A percentile compares a stretch with the other conserved stretches of the same genome.
phyloP scores from a whole-genome alignment of 257 asterid species.

The Gentiana dahurica region DNA sequence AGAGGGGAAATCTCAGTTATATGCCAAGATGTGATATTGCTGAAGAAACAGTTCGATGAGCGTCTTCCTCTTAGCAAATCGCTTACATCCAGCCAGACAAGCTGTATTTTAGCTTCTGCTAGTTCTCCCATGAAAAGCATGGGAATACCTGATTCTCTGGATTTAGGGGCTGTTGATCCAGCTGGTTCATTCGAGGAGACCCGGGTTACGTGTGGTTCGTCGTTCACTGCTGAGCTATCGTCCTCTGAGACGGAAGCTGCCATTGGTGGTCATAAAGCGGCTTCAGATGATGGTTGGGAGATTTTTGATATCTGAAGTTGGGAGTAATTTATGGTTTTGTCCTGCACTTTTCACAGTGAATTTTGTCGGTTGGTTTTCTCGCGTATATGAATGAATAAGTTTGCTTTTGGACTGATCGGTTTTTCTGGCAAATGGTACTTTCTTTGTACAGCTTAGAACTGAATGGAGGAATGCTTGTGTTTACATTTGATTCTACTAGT shows the following conservation, averaged over 20 bases:
- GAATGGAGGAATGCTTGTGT: too few relatives aligned
- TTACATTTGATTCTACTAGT: too few relatives aligned
- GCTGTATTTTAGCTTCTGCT: slow-evolving; percentile 53
- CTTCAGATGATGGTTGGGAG: slow-evolving; percentile 62
- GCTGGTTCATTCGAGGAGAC: slow-evolving; percentile 6
- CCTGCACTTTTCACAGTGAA: too few relatives aligned
- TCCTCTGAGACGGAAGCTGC: slow-evolving; percentile 13
- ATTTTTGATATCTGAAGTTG: slow-evolving; percentile 18
- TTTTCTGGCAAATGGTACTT: too few relatives aligned
- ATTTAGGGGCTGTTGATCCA: slow-evolving; percentile 13
- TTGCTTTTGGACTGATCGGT: neutral
- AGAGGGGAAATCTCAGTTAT: slow-evolving; percentile 89
- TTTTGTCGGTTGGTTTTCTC: too few relatives aligned
- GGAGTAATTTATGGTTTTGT: too few relatives aligned
- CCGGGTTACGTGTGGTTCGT: slow-evolving; percentile 4
- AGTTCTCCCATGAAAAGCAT: slow-evolving; percentile 30
- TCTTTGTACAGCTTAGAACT: too few relatives aligned
- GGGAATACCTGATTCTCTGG: slow-evolving; percentile 20
- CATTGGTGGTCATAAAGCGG: slow-evolving; percentile 23
- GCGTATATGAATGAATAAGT: too few relatives aligned
- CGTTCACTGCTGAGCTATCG: slow-evolving; percentile 9
- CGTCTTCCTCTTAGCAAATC: slow-evolving; percentile 47
- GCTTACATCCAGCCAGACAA: slow-evolving; percentile 37
- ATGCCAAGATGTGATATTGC: slow-evolving; percentile 58
- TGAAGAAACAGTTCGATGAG: slow-evolving; percentile 54